Evolutionary conservation across 2,329 filamentous ascomycete genomes (phyloP).

Genomic region (Diaporthe helianthi): DNA sequence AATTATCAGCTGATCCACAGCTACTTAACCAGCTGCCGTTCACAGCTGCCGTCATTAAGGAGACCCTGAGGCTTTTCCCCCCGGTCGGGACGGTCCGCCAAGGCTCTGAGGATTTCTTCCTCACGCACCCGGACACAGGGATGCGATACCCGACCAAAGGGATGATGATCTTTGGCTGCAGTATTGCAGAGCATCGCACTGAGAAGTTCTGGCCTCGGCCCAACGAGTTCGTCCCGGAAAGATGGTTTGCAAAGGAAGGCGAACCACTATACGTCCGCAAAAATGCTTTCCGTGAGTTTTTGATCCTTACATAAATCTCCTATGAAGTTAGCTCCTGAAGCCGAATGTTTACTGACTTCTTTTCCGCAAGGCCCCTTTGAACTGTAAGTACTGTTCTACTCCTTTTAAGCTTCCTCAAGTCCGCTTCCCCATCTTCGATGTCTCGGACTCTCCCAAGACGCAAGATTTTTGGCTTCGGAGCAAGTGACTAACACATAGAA

Average conservation of each 20-base stretch:
- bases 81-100: constrained; percentile 51
- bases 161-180: constrained; percentile 38
- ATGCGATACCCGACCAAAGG: constrained; percentile 46
- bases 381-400: background rate
- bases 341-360: background rate
- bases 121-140: constrained; percentile 46
- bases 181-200: constrained; percentile 41
- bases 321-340: too few species aligned
- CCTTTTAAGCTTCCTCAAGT: background rate
- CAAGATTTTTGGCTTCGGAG: background rate
- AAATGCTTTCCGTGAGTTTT: constrained; percentile 39
- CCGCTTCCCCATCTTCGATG: too few species aligned
- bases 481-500: background rate
- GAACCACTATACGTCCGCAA: constrained; percentile 39
- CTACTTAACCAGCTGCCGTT: constrained; percentile 58
- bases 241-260: constrained; percentile 45
- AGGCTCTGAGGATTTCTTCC: constrained; percentile 42
- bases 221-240: constrained; percentile 50
- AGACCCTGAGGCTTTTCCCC: constrained; percentile 59
- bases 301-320: background rate
- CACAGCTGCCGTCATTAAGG: constrained; percentile 61
- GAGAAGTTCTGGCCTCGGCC: constrained; percentile 47
- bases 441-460: background rate
- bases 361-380: background rate
- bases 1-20: constrained; percentile 49